Percentiles rank a stretch among this genome's conserved stretches.
phyloP scores from a whole-genome alignment of 257 asterid genomes.

The Craterostigma plantagineum region DNA sequence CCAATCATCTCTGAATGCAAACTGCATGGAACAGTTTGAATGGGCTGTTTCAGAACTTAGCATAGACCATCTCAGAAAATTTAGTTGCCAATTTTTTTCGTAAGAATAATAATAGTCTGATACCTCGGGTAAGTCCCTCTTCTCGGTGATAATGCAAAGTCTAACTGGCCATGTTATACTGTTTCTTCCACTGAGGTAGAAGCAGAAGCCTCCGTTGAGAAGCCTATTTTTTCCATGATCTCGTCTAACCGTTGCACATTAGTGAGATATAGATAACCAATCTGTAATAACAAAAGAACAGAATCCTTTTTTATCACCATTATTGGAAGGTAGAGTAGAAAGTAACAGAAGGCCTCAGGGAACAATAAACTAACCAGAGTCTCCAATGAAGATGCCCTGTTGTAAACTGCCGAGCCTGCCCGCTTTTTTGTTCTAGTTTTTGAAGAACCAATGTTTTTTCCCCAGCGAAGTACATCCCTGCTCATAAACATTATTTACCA shows the following conservation, averaged over 20 bases:
- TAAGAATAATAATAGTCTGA: no score
- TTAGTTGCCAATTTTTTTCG: no score
- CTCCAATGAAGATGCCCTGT: slow-evolving; percentile 89
- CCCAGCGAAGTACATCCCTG: slow-evolving; percentile 96
- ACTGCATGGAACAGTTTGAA: no score
- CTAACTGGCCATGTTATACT: no score
- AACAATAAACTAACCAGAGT: slow-evolving; percentile 36
- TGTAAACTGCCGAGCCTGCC: slow-evolving; percentile 93
- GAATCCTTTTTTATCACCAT: no score
- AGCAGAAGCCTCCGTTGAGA: slow-evolving; percentile 33
- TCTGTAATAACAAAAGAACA: slow-evolving; percentile 18
- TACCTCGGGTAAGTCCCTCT: no score
- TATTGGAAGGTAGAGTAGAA: no score
- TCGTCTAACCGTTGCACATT: slow-evolving; percentile 57
- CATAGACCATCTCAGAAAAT: no score
- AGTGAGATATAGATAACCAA: slow-evolving; percentile 83
- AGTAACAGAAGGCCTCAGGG: no score
- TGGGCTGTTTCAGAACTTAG: no score
- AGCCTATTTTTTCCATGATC: slow-evolving; percentile 76
- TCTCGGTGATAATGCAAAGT: no score
- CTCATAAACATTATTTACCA: slow-evolving; percentile 5
- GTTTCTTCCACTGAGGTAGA: background rate
- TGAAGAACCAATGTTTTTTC: slow-evolving; percentile 75
- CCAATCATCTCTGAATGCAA: no score
- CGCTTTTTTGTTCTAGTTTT: slow-evolving; percentile 81